Evolutionary conservation across 768 basidiomycete genomes (phyloP).

Genomic region (Podaxis sp.): DNA sequence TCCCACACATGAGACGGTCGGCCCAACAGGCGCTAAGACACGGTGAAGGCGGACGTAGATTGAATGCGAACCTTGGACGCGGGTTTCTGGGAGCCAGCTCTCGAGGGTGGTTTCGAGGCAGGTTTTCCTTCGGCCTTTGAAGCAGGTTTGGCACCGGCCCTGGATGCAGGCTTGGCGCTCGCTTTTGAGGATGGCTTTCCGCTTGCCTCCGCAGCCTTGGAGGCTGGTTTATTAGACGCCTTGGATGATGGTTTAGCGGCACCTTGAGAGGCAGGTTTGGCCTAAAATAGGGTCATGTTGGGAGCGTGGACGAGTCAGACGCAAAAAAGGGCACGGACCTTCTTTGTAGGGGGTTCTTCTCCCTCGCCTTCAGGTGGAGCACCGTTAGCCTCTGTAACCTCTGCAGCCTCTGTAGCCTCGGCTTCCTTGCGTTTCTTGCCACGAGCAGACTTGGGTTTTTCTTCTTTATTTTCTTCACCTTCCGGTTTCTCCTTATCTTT

Average conservation of each 20-base stretch:
- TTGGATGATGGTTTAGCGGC: constrained; percentile 42
- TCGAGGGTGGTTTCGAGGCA: constrained; percentile 55
- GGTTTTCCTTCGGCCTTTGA: constrained; percentile 43
- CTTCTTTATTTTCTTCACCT: constrained; percentile 42
- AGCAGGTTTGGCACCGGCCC: constrained; percentile 39
- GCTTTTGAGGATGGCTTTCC: constrained; percentile 27
- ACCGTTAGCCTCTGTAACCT: constrained; percentile 35
- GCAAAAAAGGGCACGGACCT: constrained; percentile 36
- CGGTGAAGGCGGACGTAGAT: constrained; percentile 3
- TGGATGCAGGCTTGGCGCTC: constrained; percentile 41
- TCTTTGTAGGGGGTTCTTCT: constrained; percentile 60
- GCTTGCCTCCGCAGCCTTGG: constrained; percentile 28
- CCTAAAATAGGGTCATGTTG: constrained; percentile 24
- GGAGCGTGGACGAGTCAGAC: neutral
- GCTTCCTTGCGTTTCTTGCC: constrained; percentile 45
- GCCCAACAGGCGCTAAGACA: constrained; percentile 10
- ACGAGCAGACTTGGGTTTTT: constrained; percentile 52
- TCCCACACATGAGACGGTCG: constrained; percentile 6
- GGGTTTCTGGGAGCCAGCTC: constrained; percentile 63
- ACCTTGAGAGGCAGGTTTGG: constrained; percentile 44
- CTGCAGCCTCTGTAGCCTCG: constrained; percentile 33
- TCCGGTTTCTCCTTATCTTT: constrained; percentile 40
- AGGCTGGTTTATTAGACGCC: constrained; percentile 43
- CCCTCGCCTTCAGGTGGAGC: constrained; percentile 34
- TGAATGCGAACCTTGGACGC: constrained; percentile 51